Base-by-base conservation (phyloP, 805 yeast genomes). In the Candida pseudofarinosa region DNA sequence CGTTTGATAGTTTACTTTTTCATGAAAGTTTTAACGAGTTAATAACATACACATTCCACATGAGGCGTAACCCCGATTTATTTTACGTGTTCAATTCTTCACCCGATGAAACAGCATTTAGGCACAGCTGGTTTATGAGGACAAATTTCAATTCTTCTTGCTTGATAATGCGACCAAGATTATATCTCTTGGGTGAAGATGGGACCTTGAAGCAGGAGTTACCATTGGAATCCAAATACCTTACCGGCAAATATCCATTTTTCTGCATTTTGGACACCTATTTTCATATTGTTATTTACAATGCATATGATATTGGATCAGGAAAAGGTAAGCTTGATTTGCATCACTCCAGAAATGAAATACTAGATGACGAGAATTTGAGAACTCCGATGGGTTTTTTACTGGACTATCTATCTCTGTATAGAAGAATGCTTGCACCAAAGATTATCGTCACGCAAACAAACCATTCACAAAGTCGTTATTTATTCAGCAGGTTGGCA, bases 101-200 rank as follows among this genome's bases (percentile, higher is more conserved):
- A 39, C 77, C 76, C 0, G 77, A 72, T 42, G 76, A 71, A 48
- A 67, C 74, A n/a, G 69, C 74, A 12, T 61, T 48, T 45, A 59
- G 67, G 44, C 71, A 69, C 44, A 57, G 59, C 36, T 52, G 61
- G 56, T 65, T 66, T 34, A 41, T 58, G 37, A 54, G 46, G 34
- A 40, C 55, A 19, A 42, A 49, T 5, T 35, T 44, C 12, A 47
- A 51, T 3, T 39, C 40, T 4, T 56, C 71, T 1, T 35, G 52
- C 15, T 42, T 42, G 6, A 56, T 57, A 38, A 62, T 70, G 26
- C 48, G 51, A 31, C 75, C 75, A 1, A 43, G 40, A n/a, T 43
- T 67, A n/a, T 60, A 53, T 44, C 43, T 46, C 16, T 19, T 53
- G 8, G 23, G 6, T 7, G 13, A n/a, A 14, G 19, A 10, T 5